Evolutionary conservation across 2,329 filamentous ascomycete genomes (phyloP), one percentile per base, ranked within the genome.

Genomic region (Hypocrella siamensis): DNA sequence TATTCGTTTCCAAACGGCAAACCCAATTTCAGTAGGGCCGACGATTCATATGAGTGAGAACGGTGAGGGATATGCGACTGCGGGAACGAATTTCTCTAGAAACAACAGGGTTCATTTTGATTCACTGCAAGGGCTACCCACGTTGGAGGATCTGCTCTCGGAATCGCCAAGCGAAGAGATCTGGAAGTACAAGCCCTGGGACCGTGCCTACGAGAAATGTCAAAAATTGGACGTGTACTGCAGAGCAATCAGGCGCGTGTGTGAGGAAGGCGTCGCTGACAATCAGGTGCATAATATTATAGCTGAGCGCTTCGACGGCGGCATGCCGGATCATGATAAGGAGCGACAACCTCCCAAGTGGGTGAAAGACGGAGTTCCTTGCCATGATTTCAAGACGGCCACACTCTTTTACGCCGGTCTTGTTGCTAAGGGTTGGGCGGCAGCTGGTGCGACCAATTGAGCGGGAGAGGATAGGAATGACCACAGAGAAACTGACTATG

Each of bases 51-150:
- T 26, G n/a, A 14, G 7, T 14, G 25, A 26, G 12, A 6, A 26
- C 7, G 25, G 25, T 14, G 3, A 24, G 21, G 8, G 21, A 3
- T 12, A 24, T 9, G 12, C 8, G 12, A 8, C 21, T 12, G 12
- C 21, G 21, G 21, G 12, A 12, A 24, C 8, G 8, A 24, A 10
- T n/a, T 14, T n/a, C 15, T 7, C 4, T n/a, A 35, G 51, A 4
- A 39, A 53, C 31, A 32, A 39, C 6, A 56, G 54, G 30, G 4
- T 33, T 0, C 38, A 44, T 9, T n/a, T 21, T 0, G 53, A 57
- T 22, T 53, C 46, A 0, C 17, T 57, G 2, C 45, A 46, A 16
- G 36, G 37, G 0, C 42, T 57, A 0, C 52, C 51, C 2, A 36
- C 33, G 2, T 38, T 56, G 7, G 24, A 31, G 2, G 28, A 43